A percentile compares a stretch with the other conserved stretches of the same genome.
phyloP scores from a whole-genome alignment of 768 basidiomycete genomes.

The Tubosaeta sp. region DNA sequence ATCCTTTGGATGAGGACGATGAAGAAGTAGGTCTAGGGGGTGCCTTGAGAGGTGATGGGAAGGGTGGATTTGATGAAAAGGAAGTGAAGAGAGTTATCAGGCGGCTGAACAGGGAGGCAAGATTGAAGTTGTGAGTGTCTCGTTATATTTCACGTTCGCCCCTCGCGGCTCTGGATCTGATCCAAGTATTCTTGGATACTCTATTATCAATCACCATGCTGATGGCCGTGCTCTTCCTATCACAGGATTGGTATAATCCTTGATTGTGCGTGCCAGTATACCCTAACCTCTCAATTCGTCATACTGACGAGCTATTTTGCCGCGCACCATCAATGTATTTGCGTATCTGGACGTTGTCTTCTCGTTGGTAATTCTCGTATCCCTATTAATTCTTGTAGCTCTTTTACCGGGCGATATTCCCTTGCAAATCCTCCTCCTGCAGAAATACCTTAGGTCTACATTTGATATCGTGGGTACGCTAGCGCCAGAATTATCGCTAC shows the following conservation, averaged over 20 bases:
- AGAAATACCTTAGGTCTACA: constrained; percentile 79
- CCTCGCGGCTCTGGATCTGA: not conserved
- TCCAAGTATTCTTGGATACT: not conserved
- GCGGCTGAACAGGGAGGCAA: constrained; percentile 57
- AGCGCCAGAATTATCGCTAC: constrained; percentile 58
- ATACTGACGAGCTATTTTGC: constrained; percentile 6
- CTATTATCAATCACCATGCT: constrained; percentile 2
- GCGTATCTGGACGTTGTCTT: not conserved
- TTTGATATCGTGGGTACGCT: constrained; percentile 79
- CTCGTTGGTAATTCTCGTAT: constrained; percentile 5
- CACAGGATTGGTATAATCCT: constrained; percentile 28
- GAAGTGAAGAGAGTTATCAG: constrained; percentile 65
- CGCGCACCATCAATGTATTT: not conserved
- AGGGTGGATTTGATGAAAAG: constrained; percentile 62
- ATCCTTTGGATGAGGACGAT: constrained; percentile 42
- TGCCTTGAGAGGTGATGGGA: constrained; percentile 44
- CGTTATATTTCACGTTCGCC: not conserved
- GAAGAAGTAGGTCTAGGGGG: constrained; percentile 40
- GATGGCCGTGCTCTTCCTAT: not conserved
- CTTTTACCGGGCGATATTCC: constrained; percentile 82
- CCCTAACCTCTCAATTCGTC: not conserved
- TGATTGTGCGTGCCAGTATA: constrained; percentile 16
- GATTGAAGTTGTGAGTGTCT: constrained; percentile 66
- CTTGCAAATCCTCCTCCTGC: constrained; percentile 76
- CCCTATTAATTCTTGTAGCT: constrained; percentile 36